Evolutionary conservation across 495 filamentous ascomycete species (phyloP).

Genomic region (Neurospora sp.): DNA sequence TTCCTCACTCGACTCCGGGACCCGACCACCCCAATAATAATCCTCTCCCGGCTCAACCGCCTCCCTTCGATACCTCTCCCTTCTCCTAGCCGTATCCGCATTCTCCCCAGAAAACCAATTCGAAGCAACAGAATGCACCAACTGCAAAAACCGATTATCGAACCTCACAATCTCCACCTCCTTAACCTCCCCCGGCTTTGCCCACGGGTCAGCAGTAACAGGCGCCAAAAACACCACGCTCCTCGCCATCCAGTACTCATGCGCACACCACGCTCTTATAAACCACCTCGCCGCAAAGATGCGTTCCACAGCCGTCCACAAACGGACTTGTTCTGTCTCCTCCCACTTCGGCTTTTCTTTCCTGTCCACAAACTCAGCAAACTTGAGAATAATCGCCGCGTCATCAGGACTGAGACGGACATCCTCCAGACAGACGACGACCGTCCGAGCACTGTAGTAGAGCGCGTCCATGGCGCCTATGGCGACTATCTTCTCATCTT

Average conservation of each 20-base stretch:
- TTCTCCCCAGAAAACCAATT: not conserved
- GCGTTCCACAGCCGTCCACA: not conserved
- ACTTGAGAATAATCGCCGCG: not conserved
- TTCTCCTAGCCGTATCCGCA: not conserved
- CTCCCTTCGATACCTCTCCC: not conserved
- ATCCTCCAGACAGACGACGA: not conserved
- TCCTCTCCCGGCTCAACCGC: not conserved
- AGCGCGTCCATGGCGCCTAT: constrained; percentile 9
- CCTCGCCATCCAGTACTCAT: not conserved
- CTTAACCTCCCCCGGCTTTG: not conserved
- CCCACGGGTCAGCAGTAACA: not conserved
- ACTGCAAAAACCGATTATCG: not conserved
- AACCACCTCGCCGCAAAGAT: constrained; percentile 1
- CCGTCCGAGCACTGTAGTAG: not conserved
- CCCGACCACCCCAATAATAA: not conserved
- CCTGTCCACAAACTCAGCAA: not conserved
- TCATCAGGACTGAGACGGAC: not conserved
- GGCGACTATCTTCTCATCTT: constrained; percentile 13
- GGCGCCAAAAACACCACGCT: not conserved
- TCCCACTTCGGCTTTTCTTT: not conserved
- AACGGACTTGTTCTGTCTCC: not conserved
- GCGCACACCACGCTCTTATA: not conserved
- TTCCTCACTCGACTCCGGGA: not conserved
- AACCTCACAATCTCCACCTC: not conserved
- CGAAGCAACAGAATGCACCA: not conserved